Percentiles rank a stretch among this genome's conserved stretches.
These are phyloP conservation scores for Fraxinus dipetala DNA, from an alignment of 305 asterid genomes.

Conservation along the genomic window DNA sequence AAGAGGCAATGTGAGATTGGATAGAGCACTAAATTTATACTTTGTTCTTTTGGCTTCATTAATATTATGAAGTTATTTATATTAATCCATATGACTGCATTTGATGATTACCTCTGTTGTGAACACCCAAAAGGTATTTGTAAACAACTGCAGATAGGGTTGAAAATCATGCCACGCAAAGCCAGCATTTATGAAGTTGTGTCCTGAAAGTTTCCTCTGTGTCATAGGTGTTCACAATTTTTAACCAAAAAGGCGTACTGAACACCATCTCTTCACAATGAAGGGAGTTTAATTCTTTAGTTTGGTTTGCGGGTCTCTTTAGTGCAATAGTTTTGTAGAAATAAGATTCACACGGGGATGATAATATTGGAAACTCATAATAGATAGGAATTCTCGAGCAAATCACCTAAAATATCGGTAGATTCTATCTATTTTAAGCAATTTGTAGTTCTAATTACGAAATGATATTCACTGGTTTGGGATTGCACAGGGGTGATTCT, in stretches of 20 bases:
- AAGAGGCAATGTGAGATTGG: neutral
- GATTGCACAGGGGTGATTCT: constrained; percentile 82
- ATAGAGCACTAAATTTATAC: neutral
- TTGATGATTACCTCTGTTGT: neutral
- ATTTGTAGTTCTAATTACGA: constrained; percentile 11
- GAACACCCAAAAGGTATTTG: neutral
- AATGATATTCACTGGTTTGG: constrained; percentile 21
- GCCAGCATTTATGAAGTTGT: constrained; percentile 2
- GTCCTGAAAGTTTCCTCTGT: neutral
- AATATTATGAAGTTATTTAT: neutral
- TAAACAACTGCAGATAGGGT: neutral
- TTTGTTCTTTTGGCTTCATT: constrained; percentile 2
- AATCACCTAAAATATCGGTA: constrained; percentile 8
- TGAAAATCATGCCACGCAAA: neutral
- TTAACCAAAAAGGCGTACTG: neutral
- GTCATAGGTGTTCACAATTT: neutral
- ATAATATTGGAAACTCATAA: neutral
- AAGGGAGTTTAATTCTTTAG: neutral
- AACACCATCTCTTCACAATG: neutral
- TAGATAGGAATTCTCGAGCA: neutral
- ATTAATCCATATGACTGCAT: neutral
- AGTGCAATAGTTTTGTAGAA: constrained; percentile 11
- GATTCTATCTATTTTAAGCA: constrained; percentile 8
- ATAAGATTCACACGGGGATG: constrained; percentile 5
- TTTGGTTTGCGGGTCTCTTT: constrained; percentile 16